Conservation (phyloP, 2,329 filamentous ascomycete genomes). For the Fusarium tupiense region DNA sequence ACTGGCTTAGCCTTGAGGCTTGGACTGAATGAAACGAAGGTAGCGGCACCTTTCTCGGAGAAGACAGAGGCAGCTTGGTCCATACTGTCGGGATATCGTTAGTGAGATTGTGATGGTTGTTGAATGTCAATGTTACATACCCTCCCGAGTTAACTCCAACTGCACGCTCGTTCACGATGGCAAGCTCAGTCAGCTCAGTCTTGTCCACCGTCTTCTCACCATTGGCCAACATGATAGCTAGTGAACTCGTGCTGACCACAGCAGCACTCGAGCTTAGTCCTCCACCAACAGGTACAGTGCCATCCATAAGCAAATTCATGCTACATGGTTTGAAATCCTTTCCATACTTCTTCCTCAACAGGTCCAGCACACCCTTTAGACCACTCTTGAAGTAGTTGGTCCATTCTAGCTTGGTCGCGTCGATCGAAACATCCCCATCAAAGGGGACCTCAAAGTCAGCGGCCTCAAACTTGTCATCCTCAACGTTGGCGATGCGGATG, state of each 20-base stretch:
- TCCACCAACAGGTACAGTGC: conserved; percentile 89
- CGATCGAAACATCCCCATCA: conserved; percentile 76
- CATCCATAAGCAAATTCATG: conserved; percentile 91
- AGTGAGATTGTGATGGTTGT: not conserved
- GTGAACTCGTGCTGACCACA: conserved; percentile 88
- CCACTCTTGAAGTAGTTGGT: conserved; percentile 99
- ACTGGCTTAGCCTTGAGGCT: conserved; percentile 79
- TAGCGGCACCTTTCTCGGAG: conserved; percentile 82
- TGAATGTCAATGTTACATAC: conserved; percentile 57
- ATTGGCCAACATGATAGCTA: conserved; percentile 89
- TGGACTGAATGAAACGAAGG: conserved; percentile 91
- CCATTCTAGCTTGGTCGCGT: conserved; percentile 89
- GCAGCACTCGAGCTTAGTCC: conserved; percentile 94
- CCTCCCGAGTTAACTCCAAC: conserved; percentile 97
- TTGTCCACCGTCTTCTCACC: conserved; percentile 83
- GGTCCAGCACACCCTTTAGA: conserved; percentile 80
- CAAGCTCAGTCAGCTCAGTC: conserved; percentile 89
- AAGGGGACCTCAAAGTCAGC: conserved; percentile 77
- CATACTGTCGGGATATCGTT: conserved; percentile 70
- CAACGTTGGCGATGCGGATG: conserved; percentile 83
- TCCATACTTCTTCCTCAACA: conserved; percentile 75
- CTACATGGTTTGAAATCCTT: conserved; percentile 70
- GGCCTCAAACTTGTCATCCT: conserved; percentile 77
- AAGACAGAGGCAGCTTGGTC: conserved; percentile 97
- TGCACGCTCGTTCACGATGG: conserved; percentile 91